These are phyloP conservation scores for Suillus hirtellus DNA, from an alignment of 768 basidiomycete species.

Conservation along the genomic window DNA sequence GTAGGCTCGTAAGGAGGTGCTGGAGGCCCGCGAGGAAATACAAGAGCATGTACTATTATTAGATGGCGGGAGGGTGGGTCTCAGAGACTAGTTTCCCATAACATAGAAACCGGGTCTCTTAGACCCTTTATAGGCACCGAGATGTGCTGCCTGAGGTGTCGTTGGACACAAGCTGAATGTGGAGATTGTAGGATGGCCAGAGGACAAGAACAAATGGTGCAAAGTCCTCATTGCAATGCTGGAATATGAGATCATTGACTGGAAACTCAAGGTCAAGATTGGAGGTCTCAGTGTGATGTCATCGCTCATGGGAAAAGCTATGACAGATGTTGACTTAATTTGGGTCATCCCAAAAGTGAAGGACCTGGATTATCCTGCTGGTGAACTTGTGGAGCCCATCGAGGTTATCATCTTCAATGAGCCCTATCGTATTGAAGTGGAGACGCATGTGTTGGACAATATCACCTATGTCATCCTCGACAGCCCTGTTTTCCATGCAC, in stretches of 20 bases:
- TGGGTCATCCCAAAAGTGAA: slow-evolving; percentile 98
- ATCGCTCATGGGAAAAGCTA: slow-evolving; percentile 92
- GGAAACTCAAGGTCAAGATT: slow-evolving; percentile 98
- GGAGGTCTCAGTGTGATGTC: slow-evolving; percentile 99
- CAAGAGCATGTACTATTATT: too few species aligned
- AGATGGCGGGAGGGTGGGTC: too few species aligned
- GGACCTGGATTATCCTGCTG: slow-evolving; percentile 89
- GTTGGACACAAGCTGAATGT: slow-evolving; percentile 56
- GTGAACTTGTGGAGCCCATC: slow-evolving; percentile 89
- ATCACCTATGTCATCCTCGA: slow-evolving; percentile 95
- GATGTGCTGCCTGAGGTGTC: too few species aligned
- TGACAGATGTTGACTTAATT: slow-evolving; percentile 93
- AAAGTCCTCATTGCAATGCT: slow-evolving; percentile 90
- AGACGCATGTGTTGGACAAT: slow-evolving; percentile 90
- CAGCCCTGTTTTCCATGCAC: slow-evolving; percentile 94
- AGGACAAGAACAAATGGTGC: slow-evolving; percentile 86
- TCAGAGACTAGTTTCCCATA: too few species aligned
- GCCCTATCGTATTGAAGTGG: slow-evolving; percentile 93
- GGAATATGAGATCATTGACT: slow-evolving; percentile 96
- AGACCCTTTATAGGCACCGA: too few species aligned
- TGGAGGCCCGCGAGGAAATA: too few species aligned
- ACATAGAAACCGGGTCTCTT: too few species aligned
- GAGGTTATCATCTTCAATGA: slow-evolving; percentile 97
- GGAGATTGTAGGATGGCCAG: slow-evolving; percentile 97
- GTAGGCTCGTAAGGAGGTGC: too few species aligned